These are phyloP conservation scores for Phytophthora citricola DNA, from an alignment of 352 stramenopile genomes.

Conservation along the genomic window DNA sequence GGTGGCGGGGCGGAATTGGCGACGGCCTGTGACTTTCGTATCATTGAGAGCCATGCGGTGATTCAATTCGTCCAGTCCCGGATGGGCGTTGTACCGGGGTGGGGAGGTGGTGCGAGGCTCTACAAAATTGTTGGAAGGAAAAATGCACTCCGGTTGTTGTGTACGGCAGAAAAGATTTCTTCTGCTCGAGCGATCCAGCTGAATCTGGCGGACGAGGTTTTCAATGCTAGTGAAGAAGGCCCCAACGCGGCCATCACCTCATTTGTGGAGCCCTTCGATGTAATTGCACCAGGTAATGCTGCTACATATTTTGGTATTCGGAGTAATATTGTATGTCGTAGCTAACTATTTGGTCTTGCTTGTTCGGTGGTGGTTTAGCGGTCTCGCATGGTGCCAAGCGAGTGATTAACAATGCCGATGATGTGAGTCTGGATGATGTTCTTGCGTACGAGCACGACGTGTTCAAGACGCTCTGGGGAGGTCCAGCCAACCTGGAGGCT, in stretches of 20 bases:
- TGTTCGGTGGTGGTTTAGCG: constrained; percentile 33
- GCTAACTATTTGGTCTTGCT: background rate
- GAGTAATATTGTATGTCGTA: background rate
- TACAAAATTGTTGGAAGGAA: constrained; percentile 79
- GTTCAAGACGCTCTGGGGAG: constrained; percentile 74
- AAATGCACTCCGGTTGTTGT: constrained; percentile 74
- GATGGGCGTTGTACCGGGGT: constrained; percentile 83
- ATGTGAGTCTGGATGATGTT: constrained; percentile 66
- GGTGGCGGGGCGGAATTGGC: constrained; percentile 85
- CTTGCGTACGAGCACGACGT: constrained; percentile 63
- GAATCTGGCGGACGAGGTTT: constrained; percentile 70
- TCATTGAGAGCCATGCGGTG: constrained; percentile 58
- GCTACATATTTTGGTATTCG: background rate
- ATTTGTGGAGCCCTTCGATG: constrained; percentile 63
- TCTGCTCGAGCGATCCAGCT: constrained; percentile 51
- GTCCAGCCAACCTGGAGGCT: constrained; percentile 68
- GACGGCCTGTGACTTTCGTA: constrained; percentile 82
- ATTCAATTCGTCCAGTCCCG: constrained; percentile 85
- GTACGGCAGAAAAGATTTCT: constrained; percentile 60
- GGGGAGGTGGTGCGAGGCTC: constrained; percentile 78
- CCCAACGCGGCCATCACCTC: constrained; percentile 33
- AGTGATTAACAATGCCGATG: constrained; percentile 69
- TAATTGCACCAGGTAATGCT: constrained; percentile 49
- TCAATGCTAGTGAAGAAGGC: constrained; percentile 31
- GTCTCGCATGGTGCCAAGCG: constrained; percentile 70